Conservation (phyloP, 2,329 filamentous ascomycete genomes). For the Epichloe sp. region DNA sequence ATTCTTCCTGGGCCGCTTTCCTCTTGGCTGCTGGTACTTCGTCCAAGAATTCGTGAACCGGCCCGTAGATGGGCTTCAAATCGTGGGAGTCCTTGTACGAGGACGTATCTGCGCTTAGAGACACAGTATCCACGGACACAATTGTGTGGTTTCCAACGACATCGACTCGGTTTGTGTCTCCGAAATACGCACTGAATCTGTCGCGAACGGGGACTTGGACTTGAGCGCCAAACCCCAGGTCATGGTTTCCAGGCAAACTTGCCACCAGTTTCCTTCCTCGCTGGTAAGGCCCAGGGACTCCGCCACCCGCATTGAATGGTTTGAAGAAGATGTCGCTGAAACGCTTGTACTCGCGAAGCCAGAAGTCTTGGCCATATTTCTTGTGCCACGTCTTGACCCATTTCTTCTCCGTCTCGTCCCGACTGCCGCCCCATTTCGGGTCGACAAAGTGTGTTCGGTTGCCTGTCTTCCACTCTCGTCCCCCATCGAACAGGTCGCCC, state of each 20-base stretch:
- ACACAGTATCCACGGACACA: constrained; percentile 81
- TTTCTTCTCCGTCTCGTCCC: constrained; percentile 37
- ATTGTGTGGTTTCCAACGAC: constrained; percentile 91
- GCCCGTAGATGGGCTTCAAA: constrained; percentile 55
- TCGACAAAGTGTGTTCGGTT: constrained; percentile 42
- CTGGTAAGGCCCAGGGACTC: constrained; percentile 41
- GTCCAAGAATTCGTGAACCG: constrained; percentile 64
- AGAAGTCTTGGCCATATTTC: constrained; percentile 69
- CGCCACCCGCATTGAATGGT: constrained; percentile 47
- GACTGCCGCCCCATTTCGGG: constrained; percentile 41
- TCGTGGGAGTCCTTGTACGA: constrained; percentile 37
- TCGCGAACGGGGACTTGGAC: constrained; percentile 70
- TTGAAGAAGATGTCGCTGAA: constrained; percentile 79
- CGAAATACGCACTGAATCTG: constrained; percentile 79
- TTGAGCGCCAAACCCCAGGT: constrained; percentile 78
- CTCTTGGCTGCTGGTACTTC: constrained; percentile 50
- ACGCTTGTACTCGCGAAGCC: constrained; percentile 73
- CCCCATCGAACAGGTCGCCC: constrained; percentile 90
- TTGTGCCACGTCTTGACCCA: constrained; percentile 54
- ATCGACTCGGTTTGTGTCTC: constrained; percentile 81
- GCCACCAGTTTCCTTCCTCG: constrained; percentile 66
- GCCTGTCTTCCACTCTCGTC: constrained; percentile 79
- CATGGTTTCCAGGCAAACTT: constrained; percentile 87
- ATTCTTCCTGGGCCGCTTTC: constrained; percentile 54
- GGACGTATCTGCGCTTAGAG: constrained; percentile 59